Evolutionary conservation across 371 early-diverging fungal genomes (phyloP), one percentile per base, ranked within the genome.

Genomic region (Syncephalastrum sp.): DNA sequence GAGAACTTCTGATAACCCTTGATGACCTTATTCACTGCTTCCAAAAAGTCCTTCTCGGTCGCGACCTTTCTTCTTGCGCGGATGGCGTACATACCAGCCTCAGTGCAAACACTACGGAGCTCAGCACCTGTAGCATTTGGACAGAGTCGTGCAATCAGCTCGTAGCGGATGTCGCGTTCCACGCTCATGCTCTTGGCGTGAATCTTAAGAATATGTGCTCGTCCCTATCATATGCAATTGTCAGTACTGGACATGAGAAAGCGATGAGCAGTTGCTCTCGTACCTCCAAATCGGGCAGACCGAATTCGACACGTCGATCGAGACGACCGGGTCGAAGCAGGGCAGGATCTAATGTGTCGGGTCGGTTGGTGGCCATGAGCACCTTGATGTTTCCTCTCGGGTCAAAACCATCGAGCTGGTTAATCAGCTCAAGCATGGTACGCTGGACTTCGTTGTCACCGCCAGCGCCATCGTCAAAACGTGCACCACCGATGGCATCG

Each of bases 41-140:
- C 96, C 76, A 99, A 82, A 81, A 99, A 99, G 84, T 99, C 99
- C 79, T 98, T 95, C 75, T 99, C 99, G 29, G 98, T 99, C 6
- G 99, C 99, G 42, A 96, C 85, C 91, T 99, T 99, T 83, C 99
- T 87, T 75, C 99, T 84, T 55, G 97, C 94, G 42, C 99, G 88
- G 62, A 99, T 99, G 8, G 99, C 99, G 86, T 96, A 99, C 99
- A 99, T 99, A 54, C 99, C 99, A 25, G 99, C 99, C 80, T 99
- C 99, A 24, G 99, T 99, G 81, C 99, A 99, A 49, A 99, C 99
- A 79, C 95, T 93, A 64, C 98, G 96, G 56, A 98, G 94, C 75
- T 99, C 99, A 27, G 99, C 99, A 62, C 99, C 99, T 62, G 93
- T 93, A 46, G 96, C 91, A 50, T 98, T 98, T 19, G 88, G 85